Evolutionary conservation across 257 asterid species (phyloP), one percentile per base, ranked within the genome.

Genomic region (Cynanchum wilfordii): DNA sequence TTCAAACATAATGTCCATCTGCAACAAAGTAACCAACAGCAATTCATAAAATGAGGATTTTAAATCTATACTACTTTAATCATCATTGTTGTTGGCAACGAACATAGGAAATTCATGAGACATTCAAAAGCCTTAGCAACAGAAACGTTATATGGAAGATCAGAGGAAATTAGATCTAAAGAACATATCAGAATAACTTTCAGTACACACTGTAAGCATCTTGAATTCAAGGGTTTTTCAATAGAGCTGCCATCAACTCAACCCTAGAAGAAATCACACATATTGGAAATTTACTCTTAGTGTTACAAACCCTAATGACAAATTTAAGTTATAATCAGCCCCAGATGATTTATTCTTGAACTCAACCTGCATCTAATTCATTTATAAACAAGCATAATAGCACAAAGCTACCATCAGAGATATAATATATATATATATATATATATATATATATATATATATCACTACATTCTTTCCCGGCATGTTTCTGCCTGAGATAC

Each of bases 1-100:
- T 24, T 82, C 88, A 63, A 63, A 94, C 73, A 77, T 58, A 76
- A 57, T 86, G 97, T 36, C 97, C 97, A 85, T 91, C 99, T 94
- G 85, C 73, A 71, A 71, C 65, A 55, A 56, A 24, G 29, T 27
- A 71, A 63, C 17, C 20, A 30, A 4, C 15, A 5, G 59, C 19
- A 69, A 42, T 22, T 44, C 54, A 62, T 11, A 47, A 25, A 19
- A 66, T 1, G 10, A 44, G 44, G 8, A 71, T 5, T 50, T 36
- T 47, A 15, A 42, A 29, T 16, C 36, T 30, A 16, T 16, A 60
- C 33, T 6, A 30, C 16, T 17, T 59, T 22, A 12, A 25, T 7
- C 67, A 17, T 60, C 67, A 60, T 60, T 16, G 1, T 60, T 16
- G 1, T 60, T 9, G 20, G 45, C 44, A 60, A 60, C 67, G 30